Evolutionary conservation across 495 filamentous ascomycete genomes (phyloP).

Genomic region (Parathielavia hyrcaniae): DNA sequence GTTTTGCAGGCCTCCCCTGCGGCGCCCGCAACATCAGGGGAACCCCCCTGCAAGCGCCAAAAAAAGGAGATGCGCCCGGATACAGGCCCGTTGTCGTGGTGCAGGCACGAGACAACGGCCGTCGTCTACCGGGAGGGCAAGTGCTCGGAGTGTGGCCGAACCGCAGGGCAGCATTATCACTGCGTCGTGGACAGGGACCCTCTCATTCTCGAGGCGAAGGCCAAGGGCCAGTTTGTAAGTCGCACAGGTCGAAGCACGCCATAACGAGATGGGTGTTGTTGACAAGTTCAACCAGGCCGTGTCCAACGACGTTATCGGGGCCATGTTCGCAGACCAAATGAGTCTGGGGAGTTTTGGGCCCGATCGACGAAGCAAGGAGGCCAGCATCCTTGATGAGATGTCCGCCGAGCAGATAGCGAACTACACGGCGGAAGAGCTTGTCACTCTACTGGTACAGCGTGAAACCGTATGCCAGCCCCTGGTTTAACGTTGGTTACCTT

Average conservation of each 20-base stretch:
- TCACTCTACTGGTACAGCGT: conserved; percentile 39
- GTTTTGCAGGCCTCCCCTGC: too few species aligned
- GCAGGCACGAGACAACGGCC: conserved; percentile 56
- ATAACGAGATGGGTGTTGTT: neutral
- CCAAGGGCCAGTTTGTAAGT: conserved; percentile 29
- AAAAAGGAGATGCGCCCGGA: too few species aligned
- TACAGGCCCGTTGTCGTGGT: conserved; percentile 25
- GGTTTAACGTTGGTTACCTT: too few species aligned
- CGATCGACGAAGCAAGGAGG: conserved; percentile 33
- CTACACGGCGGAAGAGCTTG: conserved; percentile 40
- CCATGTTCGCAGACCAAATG: conserved; percentile 23
- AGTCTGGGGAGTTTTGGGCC: conserved; percentile 29
- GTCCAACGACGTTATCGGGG: conserved; percentile 26
- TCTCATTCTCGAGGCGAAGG: conserved; percentile 36
- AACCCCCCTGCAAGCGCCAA: too few species aligned
- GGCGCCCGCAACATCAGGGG: too few species aligned
- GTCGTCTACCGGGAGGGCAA: conserved; percentile 41
- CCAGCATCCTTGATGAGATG: conserved; percentile 46
- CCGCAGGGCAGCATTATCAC: conserved; percentile 59
- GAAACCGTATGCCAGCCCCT: conserved; percentile 28
- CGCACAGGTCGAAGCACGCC: neutral
- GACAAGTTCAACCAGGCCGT: conserved; percentile 22
- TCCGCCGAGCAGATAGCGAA: conserved; percentile 43
- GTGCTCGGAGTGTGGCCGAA: conserved; percentile 49
- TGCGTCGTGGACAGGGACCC: conserved; percentile 56